Base-by-base conservation (phyloP, 208 protist species). In the Leishmania tarentolae region DNA sequence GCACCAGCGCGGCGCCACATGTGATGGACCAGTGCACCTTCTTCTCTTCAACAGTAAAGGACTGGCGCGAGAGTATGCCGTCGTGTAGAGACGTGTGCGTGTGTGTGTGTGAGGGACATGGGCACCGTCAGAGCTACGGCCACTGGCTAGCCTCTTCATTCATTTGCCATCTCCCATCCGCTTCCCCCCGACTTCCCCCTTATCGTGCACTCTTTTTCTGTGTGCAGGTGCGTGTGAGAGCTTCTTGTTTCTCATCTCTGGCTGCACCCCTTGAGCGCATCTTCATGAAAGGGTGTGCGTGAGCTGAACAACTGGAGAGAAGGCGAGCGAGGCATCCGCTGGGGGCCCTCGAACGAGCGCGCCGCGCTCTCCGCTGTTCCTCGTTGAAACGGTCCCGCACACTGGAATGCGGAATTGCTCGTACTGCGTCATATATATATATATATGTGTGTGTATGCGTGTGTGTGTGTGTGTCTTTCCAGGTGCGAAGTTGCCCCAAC, bases 1-100 rank as follows among this genome's bases (percentile, higher is more conserved):
- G 3, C 50, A 59, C 4, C 37, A 40, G 46, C 21, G 24, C n/a
- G 42, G 17, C 65, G 65, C 68, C 24, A n/a, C 42, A 7, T 46
- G 35, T 74, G 53, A 24, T 4, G 42, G 63, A 1, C 42, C 82
- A 0, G 82, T 86, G 19, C 65, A 71, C 35, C 56, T 86, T 24
- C 70, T 86, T 4, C 82, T 86, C 1, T 86, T 86, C 46, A 79
- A 78, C 52, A 86, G 77, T 19, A 59, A 21, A 17, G 63, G 28
- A 15, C 78, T 86, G 40, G 78, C 65, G 40, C 35, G 73, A 46
- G 56, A 65, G 5, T n/a, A 7, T 24, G 53, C 15, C 19, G 53
- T 40, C 13, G 73, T 46, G 53, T 77, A 77, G 73, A n/a, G 52
- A 1, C 2, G 47, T 52, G 9, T 52, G 47, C 7, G 47, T 52